A percentile compares a stretch with the other conserved stretches of the same genome.
Evolutionary conservation across 2,329 filamentous ascomycete species (phyloP).

Genomic region (Claviceps pazoutovae): DNA sequence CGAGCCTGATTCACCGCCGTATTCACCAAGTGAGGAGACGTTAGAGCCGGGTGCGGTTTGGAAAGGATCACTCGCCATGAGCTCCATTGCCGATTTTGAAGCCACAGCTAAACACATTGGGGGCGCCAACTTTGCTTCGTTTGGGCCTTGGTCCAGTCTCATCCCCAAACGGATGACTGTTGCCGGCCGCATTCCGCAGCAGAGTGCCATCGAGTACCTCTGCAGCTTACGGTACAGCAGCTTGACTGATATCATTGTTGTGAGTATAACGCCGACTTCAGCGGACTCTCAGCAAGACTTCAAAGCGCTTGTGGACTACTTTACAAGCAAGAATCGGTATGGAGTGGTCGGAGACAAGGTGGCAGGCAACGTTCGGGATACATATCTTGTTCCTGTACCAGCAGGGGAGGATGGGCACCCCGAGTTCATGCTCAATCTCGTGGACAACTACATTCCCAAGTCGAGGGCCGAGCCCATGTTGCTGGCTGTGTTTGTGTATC

Average conservation of each 20-base stretch:
- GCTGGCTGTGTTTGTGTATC: constrained; percentile 73
- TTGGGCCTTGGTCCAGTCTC: constrained; percentile 58
- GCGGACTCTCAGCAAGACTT: constrained; percentile 49
- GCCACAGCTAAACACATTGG: constrained; percentile 73
- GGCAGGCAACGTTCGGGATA: constrained; percentile 66
- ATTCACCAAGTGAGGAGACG: constrained; percentile 64
- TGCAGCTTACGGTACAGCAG: constrained; percentile 72
- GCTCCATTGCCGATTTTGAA: constrained; percentile 58
- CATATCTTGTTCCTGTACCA: constrained; percentile 79
- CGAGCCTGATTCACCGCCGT: constrained; percentile 64
- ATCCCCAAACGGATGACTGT: constrained; percentile 58
- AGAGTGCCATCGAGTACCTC: constrained; percentile 80
- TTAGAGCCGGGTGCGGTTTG: constrained; percentile 59
- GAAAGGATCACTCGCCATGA: constrained; percentile 66
- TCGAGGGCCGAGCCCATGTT: constrained; percentile 62
- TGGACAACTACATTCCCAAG: constrained; percentile 65
- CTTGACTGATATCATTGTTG: constrained; percentile 71
- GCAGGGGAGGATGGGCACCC: constrained; percentile 58
- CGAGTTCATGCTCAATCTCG: constrained; percentile 78
- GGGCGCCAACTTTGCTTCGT: constrained; percentile 59
- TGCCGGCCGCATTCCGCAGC: constrained; percentile 66
- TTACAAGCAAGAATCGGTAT: constrained; percentile 66
- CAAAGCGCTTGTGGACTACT: constrained; percentile 73
- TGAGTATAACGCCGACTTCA: constrained; percentile 54
- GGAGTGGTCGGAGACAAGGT: constrained; percentile 73